A percentile compares a stretch with the other conserved stretches of the same genome.
Evolutionary conservation across 306 rosid genomes (phyloP).

Genomic region (Acmispon strigosus): DNA sequence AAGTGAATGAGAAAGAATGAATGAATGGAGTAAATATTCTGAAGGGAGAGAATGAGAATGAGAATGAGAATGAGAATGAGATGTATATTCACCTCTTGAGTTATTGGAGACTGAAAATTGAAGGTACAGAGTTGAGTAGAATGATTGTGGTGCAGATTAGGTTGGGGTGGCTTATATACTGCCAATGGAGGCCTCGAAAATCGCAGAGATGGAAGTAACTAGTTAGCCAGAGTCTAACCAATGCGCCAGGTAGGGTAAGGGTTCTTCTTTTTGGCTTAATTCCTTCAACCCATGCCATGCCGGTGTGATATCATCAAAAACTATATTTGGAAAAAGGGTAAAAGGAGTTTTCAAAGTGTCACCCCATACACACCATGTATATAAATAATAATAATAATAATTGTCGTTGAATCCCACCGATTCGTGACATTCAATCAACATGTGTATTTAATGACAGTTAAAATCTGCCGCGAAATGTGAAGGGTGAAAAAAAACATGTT

Average conservation of each 20-base stretch:
- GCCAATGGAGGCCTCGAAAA: constrained; percentile 46
- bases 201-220: constrained; percentile 26
- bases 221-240: background rate
- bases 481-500: no score
- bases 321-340: constrained; percentile 21
- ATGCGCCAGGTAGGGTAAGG: constrained; percentile 14
- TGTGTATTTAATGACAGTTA: no score
- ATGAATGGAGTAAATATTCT: no score
- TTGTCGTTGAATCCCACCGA: no score
- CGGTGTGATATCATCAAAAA: constrained; percentile 32
- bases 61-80: no score
- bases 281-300: constrained; percentile 16
- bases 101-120: background rate
- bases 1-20: no score
- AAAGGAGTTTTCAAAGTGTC: constrained; percentile 23
- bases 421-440: no score
- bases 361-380: constrained; percentile 12
- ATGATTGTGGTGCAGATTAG: constrained; percentile 24
- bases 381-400: background rate
- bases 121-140: background rate
- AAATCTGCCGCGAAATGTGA: no score
- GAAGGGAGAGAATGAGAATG: no score
- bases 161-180: constrained; percentile 60
- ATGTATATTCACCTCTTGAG: background rate
- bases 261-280: constrained; percentile 31